Evolutionary conservation across 1,284 basidiomycete species (phyloP).

Genomic region (Earliella scabrosa): DNA sequence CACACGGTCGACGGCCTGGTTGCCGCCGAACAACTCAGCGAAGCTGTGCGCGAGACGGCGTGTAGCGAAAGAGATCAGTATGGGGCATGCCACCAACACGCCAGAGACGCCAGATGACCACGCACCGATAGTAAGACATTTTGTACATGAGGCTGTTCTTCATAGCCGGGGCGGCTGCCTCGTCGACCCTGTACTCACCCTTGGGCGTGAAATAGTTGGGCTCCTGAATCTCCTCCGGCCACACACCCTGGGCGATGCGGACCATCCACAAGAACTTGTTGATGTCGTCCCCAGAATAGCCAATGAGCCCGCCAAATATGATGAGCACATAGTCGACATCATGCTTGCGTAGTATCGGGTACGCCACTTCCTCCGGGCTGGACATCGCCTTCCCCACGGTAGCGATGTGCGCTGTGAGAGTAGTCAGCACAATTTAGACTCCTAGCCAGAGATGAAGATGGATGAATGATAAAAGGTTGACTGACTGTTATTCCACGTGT

Average conservation of each 20-base stretch:
- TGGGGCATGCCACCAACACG: constrained; percentile 6
- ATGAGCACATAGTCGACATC: constrained; percentile 98
- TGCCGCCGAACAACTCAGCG: constrained; percentile 84
- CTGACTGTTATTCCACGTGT: constrained; percentile 99
- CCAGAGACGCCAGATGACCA: background rate
- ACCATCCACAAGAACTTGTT: constrained; percentile 99
- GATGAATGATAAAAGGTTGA: constrained; percentile 17
- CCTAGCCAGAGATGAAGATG: background rate
- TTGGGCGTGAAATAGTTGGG: constrained; percentile 92
- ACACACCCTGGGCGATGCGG: constrained; percentile 96
- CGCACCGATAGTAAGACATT: constrained; percentile 93
- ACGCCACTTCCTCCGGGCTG: constrained; percentile 91
- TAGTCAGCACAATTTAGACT: constrained; percentile 17
- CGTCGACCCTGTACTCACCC: constrained; percentile 95
- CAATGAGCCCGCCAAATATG: constrained; percentile 96
- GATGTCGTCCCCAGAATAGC: constrained; percentile 98
- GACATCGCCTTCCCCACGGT: constrained; percentile 99
- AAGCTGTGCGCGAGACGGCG: constrained; percentile 56
- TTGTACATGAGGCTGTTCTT: constrained; percentile 98
- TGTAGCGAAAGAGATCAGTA: constrained; percentile 3
- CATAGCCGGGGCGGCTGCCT: constrained; percentile 89
- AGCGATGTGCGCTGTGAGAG: constrained; percentile 81
- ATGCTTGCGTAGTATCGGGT: constrained; percentile 96
- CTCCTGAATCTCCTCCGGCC: constrained; percentile 98
- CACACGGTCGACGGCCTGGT: constrained; percentile 80